Evolutionary conservation across 805 yeast genomes (phyloP).

Genomic region (Metschnikowia orientalis): DNA sequence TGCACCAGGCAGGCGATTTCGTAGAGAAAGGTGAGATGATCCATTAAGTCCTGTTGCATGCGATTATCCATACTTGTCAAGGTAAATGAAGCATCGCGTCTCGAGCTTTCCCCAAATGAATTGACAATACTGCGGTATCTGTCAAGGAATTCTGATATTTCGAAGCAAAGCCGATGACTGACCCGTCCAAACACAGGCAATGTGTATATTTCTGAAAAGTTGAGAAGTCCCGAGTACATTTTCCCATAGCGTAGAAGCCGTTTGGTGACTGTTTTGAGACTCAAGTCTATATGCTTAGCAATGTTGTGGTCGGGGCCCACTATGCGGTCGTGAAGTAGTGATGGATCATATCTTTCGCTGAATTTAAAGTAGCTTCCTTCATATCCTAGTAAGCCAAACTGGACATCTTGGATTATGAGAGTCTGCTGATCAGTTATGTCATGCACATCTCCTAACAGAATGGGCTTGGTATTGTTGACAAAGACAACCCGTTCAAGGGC

Average conservation of each 20-base stretch:
- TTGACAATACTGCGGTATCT: constrained; percentile 29
- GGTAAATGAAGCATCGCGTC: constrained; percentile 47
- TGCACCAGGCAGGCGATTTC: constrained; percentile 53
- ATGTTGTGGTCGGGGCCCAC: constrained; percentile 74
- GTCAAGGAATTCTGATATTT: constrained; percentile 35
- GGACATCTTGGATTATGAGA: constrained; percentile 62
- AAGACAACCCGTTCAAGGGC: background rate
- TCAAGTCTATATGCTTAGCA: constrained; percentile 66
- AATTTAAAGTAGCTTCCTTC: constrained; percentile 78
- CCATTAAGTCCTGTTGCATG: constrained; percentile 24
- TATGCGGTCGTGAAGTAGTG: constrained; percentile 35
- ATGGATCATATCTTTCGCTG: constrained; percentile 55
- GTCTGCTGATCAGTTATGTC: constrained; percentile 65
- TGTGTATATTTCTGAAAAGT: constrained; percentile 60
- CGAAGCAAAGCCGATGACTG: constrained; percentile 66
- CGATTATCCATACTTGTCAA: constrained; percentile 51
- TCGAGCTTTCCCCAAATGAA: constrained; percentile 52
- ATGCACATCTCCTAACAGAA: constrained; percentile 25
- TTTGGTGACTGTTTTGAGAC: constrained; percentile 65
- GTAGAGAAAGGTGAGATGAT: constrained; percentile 49
- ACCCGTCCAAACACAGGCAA: constrained; percentile 59
- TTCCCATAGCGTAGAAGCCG: constrained; percentile 60
- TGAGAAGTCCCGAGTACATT: constrained; percentile 51
- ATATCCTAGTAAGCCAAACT: constrained; percentile 61
- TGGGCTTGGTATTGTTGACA: constrained; percentile 5